Percentiles rank a stretch among this genome's conserved stretches.
phyloP scores from a whole-genome alignment of 108 stramenopile genomes.

The Epithemia pelagica region DNA sequence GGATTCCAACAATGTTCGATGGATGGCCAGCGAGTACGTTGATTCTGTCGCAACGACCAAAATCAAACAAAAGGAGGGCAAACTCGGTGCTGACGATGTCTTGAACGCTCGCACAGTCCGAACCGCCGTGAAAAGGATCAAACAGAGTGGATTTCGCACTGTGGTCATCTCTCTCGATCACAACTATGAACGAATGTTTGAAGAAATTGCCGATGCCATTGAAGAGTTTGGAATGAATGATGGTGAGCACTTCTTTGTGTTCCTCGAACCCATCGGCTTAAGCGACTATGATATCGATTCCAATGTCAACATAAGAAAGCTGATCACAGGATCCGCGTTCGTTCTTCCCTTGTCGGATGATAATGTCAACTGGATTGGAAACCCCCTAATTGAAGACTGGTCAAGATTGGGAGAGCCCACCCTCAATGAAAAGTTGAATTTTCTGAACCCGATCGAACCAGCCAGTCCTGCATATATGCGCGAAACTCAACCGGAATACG shows the following conservation, averaged over 20 bases:
- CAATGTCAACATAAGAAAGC: background rate
- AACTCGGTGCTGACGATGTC: background rate
- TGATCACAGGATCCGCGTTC: background rate
- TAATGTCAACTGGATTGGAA: background rate
- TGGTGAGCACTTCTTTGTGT: constrained; percentile 4
- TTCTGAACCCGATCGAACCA: background rate
- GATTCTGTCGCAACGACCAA: background rate
- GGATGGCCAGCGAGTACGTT: background rate
- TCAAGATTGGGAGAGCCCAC: background rate
- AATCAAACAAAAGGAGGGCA: background rate
- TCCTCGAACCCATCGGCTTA: background rate
- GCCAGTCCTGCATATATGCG: background rate
- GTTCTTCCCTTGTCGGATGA: background rate
- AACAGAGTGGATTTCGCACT: constrained; percentile 8
- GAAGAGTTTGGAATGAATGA: constrained; percentile 2
- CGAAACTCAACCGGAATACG: background rate
- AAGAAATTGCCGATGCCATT: background rate
- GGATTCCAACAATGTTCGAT: background rate
- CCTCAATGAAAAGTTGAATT: background rate
- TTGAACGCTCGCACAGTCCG: background rate
- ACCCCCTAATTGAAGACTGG: background rate
- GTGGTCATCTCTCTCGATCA: background rate
- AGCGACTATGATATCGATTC: background rate
- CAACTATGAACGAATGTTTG: background rate
- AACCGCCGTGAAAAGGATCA: background rate